These are phyloP conservation scores for Medicago lupulina DNA, from an alignment of 306 rosid genomes.

Conservation along the genomic window DNA sequence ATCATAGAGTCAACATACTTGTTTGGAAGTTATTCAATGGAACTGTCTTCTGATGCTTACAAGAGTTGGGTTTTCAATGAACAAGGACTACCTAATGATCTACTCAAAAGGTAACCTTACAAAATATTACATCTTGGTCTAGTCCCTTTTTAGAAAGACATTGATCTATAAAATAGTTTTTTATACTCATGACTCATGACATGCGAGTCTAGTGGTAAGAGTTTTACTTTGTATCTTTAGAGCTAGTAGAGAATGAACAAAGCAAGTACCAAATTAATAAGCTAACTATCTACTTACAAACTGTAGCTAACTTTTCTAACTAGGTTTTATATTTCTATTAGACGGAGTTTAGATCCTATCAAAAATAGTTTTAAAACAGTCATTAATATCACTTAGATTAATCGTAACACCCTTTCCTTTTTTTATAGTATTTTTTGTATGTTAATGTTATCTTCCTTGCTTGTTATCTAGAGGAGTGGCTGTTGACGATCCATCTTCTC, in stretches of 20 bases:
- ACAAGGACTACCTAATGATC: conserved; percentile 47
- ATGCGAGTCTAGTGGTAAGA: background rate
- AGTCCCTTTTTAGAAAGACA: background rate
- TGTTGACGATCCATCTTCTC: background rate
- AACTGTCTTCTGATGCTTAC: conserved; percentile 43
- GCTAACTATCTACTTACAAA: too few species aligned
- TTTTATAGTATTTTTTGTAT: background rate
- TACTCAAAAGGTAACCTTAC: conserved; percentile 46
- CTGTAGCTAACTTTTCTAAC: too few species aligned
- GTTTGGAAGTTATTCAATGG: conserved; percentile 33
- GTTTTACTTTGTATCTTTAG: background rate
- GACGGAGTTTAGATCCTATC: too few species aligned
- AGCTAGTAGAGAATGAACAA: background rate
- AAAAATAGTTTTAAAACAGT: background rate
- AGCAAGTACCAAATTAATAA: too few species aligned
- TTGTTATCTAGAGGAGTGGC: conserved; percentile 2
- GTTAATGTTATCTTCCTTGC: background rate
- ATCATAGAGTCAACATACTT: conserved; percentile 49
- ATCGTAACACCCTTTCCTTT: too few species aligned
- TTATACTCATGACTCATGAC: too few species aligned
- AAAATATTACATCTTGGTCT: background rate
- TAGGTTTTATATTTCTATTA: too few species aligned
- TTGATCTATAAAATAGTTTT: background rate
- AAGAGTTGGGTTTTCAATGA: conserved; percentile 46
- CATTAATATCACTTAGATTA: too few species aligned